These are phyloP conservation scores for Aspergillus sp. DNA, from an alignment of 2,329 filamentous ascomycete genomes.

Conservation along the genomic window DNA sequence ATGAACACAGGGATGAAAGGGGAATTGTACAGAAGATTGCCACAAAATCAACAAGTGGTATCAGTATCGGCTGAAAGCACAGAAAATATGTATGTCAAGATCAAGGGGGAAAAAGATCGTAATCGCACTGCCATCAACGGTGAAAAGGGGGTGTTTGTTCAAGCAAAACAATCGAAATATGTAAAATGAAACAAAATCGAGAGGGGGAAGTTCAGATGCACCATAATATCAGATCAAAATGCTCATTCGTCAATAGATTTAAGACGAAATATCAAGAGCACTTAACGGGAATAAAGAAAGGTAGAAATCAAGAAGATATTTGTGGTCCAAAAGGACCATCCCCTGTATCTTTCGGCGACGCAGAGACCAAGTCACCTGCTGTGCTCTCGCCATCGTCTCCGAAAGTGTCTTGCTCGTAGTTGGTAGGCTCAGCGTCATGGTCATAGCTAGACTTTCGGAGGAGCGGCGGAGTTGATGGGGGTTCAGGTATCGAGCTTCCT, in stretches of 20 bases:
- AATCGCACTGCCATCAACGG: background rate
- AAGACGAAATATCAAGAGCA: background rate
- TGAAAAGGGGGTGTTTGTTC: background rate
- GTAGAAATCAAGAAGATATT: slow-evolving; percentile 9
- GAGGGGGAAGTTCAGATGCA: too few species aligned
- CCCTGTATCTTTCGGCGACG: slow-evolving; percentile 24
- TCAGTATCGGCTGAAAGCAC: slow-evolving; percentile 6
- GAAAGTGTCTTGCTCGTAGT: slow-evolving; percentile 43
- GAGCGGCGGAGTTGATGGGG: slow-evolving; percentile 50
- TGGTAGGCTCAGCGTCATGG: slow-evolving; percentile 51
- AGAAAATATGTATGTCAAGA: background rate
- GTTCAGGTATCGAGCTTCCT: slow-evolving; percentile 24
- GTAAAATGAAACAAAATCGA: slow-evolving; percentile 2
- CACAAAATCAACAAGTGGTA: slow-evolving; percentile 11
- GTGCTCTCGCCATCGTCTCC: slow-evolving; percentile 48
- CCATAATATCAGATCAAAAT: too few species aligned
- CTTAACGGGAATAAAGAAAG: too few species aligned
- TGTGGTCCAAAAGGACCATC: slow-evolving; percentile 29
- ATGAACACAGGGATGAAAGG: background rate
- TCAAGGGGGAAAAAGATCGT: slow-evolving; percentile 1
- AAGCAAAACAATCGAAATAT: slow-evolving; percentile 2
- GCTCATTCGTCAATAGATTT: background rate
- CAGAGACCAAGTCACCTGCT: slow-evolving; percentile 35
- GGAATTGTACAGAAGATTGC: slow-evolving; percentile 10
- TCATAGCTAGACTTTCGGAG: slow-evolving; percentile 55